phyloP scores from a whole-genome alignment of 805 yeast genomes.

The Yarrowia sp. region DNA sequence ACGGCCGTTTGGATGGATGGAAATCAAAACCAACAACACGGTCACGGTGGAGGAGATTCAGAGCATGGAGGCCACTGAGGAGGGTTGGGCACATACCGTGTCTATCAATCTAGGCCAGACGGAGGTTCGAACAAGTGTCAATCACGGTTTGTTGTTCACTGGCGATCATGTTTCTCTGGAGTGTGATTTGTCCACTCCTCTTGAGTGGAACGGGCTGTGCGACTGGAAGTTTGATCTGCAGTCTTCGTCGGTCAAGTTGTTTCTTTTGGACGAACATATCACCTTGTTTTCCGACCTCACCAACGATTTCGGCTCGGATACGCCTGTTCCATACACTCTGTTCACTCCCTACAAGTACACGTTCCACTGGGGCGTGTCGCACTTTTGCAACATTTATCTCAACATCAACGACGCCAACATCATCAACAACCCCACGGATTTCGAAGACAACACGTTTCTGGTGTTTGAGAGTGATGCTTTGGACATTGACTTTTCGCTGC shows the following conservation, averaged over 20 bases:
- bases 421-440: conserved; percentile 82
- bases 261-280: conserved; percentile 77
- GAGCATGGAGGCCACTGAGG: conserved; percentile 51
- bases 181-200: conserved; percentile 64
- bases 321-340: conserved; percentile 59
- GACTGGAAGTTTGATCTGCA: conserved; percentile 59
- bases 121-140: conserved; percentile 77
- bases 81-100: conserved; percentile 55
- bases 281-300: conserved; percentile 66
- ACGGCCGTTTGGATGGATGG: conserved; percentile 91
- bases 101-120: conserved; percentile 48
- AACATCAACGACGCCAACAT: conserved; percentile 87
- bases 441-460: conserved; percentile 71
- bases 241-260: conserved; percentile 55
- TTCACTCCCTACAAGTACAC: conserved; percentile 69
- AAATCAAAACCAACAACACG: conserved; percentile 55
- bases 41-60: conserved; percentile 48
- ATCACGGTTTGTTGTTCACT: conserved; percentile 72
- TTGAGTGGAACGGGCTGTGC: conserved; percentile 77
- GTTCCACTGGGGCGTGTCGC: conserved; percentile 54
- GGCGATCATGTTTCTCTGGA: conserved; percentile 56
- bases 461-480: conserved; percentile 66
- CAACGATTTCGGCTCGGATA: conserved; percentile 73
- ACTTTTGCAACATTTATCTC: conserved; percentile 55
- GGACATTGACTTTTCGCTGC: conserved; percentile 49